phyloP scores from a whole-genome alignment of 805 yeast genomes.

The Pichia paraexigua region DNA sequence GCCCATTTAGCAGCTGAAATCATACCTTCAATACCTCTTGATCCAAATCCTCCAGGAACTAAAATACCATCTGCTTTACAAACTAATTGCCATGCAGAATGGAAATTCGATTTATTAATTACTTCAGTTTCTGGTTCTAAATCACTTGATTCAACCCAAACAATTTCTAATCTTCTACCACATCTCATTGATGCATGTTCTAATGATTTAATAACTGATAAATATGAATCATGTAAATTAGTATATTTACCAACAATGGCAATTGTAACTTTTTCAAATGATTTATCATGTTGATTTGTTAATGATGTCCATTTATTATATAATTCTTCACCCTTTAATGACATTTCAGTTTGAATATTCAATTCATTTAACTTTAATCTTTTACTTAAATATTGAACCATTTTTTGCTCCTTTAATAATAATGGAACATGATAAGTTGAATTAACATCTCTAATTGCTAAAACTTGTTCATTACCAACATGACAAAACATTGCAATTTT shows the following conservation, averaged over 20 bases:
- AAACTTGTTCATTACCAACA: slow-evolving; percentile 96
- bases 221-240: slow-evolving; percentile 86
- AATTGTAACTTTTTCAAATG: slow-evolving; percentile 81
- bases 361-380: slow-evolving; percentile 57
- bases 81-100: slow-evolving; percentile 90
- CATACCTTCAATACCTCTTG: slow-evolving; percentile 98
- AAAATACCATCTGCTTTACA: slow-evolving; percentile 94
- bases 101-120: slow-evolving; percentile 66
- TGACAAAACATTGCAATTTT: slow-evolving; percentile 99
- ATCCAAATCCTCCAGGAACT: slow-evolving; percentile 98
- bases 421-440: slow-evolving; percentile 97
- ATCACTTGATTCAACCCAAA: slow-evolving; percentile 94
- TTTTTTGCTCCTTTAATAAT: slow-evolving; percentile 76
- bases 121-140: slow-evolving; percentile 68
- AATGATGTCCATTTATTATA: slow-evolving; percentile 72
- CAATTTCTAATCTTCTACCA: slow-evolving; percentile 72
- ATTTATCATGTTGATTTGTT: slow-evolving; percentile 72
- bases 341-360: slow-evolving; percentile 40
- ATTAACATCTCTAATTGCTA: slow-evolving; percentile 94
- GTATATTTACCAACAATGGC: slow-evolving; percentile 98
- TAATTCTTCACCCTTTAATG: slow-evolving; percentile 57
- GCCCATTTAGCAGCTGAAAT: slow-evolving; percentile 95
- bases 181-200: slow-evolving; percentile 95
- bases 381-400: slow-evolving; percentile 62
- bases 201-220: slow-evolving; percentile 88